A percentile compares a stretch with the other conserved stretches of the same genome.
These are phyloP conservation scores for Crataegus laevigata DNA, from an alignment of 306 rosid species.

Conservation along the genomic window DNA sequence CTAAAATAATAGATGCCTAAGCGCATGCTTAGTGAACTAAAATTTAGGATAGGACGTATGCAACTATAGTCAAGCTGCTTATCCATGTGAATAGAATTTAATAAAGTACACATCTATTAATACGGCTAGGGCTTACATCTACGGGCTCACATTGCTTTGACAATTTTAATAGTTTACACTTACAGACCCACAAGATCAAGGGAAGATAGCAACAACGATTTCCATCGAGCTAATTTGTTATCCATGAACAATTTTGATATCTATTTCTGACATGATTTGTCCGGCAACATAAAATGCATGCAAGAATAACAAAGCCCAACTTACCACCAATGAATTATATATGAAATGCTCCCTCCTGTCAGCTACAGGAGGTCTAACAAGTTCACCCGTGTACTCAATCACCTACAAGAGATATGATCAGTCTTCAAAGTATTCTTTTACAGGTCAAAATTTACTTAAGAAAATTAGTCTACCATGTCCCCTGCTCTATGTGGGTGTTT, in stretches of 20 bases:
- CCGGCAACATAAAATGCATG: neutral
- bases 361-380: slow-evolving; percentile 92
- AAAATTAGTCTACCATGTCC: slow-evolving; percentile 67
- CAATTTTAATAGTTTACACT: neutral
- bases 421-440: neutral
- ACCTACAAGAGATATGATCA: slow-evolving; percentile 46
- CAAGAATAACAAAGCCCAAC: slow-evolving; percentile 16
- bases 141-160: neutral
- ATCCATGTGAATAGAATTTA: neutral
- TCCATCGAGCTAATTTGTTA: neutral
- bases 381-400: slow-evolving; percentile 92
- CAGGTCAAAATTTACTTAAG: slow-evolving; percentile 9
- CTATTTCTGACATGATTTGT: neutral
- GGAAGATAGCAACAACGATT: neutral
- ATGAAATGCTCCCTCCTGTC: slow-evolving; percentile 95
- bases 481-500: slow-evolving; percentile 98
- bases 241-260: neutral
- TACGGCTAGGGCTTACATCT: neutral
- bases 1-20: neutral
- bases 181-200: neutral
- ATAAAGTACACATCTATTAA: neutral
- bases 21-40: neutral
- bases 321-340: slow-evolving; percentile 95
- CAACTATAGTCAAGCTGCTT: neutral
- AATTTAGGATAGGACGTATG: neutral